Base-by-base conservation (phyloP, 805 yeast species). In the Dipodascopsis uninucleata region DNA sequence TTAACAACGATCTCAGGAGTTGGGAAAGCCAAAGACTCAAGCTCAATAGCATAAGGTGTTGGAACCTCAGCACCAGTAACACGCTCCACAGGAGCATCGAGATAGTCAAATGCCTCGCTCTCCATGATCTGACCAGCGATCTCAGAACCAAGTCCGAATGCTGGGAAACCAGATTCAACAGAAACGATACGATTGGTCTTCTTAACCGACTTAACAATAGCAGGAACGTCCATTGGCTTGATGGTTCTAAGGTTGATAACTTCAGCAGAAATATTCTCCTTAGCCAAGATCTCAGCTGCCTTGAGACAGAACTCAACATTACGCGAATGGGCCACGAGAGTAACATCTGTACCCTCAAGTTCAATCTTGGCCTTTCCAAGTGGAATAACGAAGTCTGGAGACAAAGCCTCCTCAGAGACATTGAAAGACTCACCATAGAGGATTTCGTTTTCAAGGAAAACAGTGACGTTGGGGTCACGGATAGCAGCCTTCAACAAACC, bases 1-100 rank as follows among this genome's bases (percentile, higher is more conserved):
- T 88, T 83, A 64, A 85, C 78, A 61, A 93, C 85, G 56, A 88
- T 79, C 63, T 85, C 90, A 45, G 85, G 76, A 68, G 89, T 96
- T 70, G 99, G 99, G 96, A 93, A 93, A 45, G 97, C 96, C 66
- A 93, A 85, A 73, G 85, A 94, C 79, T 93, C 99, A 66, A 93
- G 78, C 72, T 83, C 89, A 70, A 81, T 79, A 60, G 96, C 96
- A 67, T 93, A 93, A 56, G 99, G 99, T 59, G 98, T 93, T 70
- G 99, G 99, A 25, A 89, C 97, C 74, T 93, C 99, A 66, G 97
- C 95, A 69, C 98, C 98, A 49, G 98, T 93, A 62, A 89, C 90
- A 77, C 99, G 87, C 74, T 83, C 95, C 58, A 93, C 86, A 60
- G 99, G 99, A 51, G 97, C 95, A 71, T 93, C 99, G 65, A 93